These are phyloP conservation scores for Allium cepa DNA, from an alignment of 106 monocot genomes.

Conservation along the genomic window DNA sequence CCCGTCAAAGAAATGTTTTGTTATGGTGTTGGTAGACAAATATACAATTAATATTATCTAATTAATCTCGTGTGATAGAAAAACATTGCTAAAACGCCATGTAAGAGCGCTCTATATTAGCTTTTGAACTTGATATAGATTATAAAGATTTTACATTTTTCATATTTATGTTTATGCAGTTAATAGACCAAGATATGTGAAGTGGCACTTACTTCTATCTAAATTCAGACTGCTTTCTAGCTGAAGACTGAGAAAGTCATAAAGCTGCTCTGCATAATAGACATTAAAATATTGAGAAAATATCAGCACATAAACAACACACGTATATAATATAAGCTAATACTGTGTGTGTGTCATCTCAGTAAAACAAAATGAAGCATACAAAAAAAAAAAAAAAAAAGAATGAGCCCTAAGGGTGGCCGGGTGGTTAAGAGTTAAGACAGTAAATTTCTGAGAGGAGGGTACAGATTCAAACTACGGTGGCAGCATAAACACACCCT, in stretches of 20 bases:
- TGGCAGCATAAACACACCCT: no score
- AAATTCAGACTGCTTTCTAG: conserved; percentile 75
- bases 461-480: no score
- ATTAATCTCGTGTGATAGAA: no score
- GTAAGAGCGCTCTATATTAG: background rate
- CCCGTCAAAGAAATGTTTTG: no score
- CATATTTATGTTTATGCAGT: background rate
- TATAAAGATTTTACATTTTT: background rate
- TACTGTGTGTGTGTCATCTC: no score
- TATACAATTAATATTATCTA: no score
- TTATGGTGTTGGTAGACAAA: no score
- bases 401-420: no score
- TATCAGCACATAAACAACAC: conserved; percentile 16
- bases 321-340: background rate
- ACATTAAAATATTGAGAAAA: no score
- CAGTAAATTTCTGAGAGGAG: no score
- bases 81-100: background rate
- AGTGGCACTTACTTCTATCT: conserved; percentile 60
- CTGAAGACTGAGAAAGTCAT: conserved; percentile 75
- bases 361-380: background rate
- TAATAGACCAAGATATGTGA: background rate
- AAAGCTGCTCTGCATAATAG: conserved; percentile 40
- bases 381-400: background rate
- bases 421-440: no score
- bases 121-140: background rate